Percentiles rank a stretch among this genome's conserved stretches.
These are phyloP conservation scores for Termitomyces sp. DNA, from an alignment of 768 basidiomycete species.

Conservation along the genomic window DNA sequence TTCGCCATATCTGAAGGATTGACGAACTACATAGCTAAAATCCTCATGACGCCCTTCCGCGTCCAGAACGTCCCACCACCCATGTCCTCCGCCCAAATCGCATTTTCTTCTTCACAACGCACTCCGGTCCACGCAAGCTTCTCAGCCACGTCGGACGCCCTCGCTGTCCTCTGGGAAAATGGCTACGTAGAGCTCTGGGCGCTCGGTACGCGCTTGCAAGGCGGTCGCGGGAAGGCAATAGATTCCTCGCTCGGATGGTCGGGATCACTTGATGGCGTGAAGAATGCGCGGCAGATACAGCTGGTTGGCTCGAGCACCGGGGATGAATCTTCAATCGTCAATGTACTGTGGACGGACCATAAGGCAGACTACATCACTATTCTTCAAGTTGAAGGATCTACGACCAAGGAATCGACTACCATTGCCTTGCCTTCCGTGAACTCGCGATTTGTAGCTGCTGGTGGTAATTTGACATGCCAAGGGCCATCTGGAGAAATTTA, in stretches of 20 bases:
- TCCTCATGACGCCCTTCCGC: slow-evolving; percentile 90
- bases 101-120: slow-evolving; percentile 23
- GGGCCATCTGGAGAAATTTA: slow-evolving; percentile 43
- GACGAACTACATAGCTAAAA: slow-evolving; percentile 50
- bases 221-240: slow-evolving; percentile 57
- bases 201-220: slow-evolving; percentile 57
- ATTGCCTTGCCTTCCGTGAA: slow-evolving; percentile 33
- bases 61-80: slow-evolving; percentile 98
- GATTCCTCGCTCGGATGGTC: slow-evolving; percentile 42
- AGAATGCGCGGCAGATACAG: slow-evolving; percentile 30
- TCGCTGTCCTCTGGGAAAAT: slow-evolving; percentile 69
- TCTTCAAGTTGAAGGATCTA: slow-evolving; percentile 19
- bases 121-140: slow-evolving; percentile 68
- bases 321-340: slow-evolving; percentile 20
- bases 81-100: slow-evolving; percentile 69
- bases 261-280: slow-evolving; percentile 20
- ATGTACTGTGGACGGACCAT: slow-evolving; percentile 36
- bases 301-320: slow-evolving; percentile 10
- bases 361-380: slow-evolving; percentile 30
- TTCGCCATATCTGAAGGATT: background rate
- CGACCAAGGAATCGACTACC: slow-evolving; percentile 1
- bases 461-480: slow-evolving; percentile 36
- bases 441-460: slow-evolving; percentile 43
- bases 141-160: slow-evolving; percentile 47
- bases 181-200: slow-evolving; percentile 69